Evolutionary conservation across 805 yeast genomes (phyloP), one percentile per base, ranked within the genome.

Genomic region (Pichia scutulata): DNA sequence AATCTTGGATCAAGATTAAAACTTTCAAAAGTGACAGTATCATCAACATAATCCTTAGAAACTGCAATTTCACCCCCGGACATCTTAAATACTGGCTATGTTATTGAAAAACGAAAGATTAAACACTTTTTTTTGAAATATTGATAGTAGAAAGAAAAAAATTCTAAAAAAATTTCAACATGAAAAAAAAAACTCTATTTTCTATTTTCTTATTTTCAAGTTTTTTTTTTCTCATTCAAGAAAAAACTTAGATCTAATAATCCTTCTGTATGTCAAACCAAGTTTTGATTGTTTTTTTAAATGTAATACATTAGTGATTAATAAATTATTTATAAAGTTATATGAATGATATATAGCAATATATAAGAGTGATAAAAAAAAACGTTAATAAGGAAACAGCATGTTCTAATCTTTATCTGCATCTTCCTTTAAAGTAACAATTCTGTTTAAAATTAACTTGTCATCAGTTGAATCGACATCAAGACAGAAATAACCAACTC

Each of bases 401-500:
- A 6, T 33, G n/a, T 2, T 33, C 43, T 55, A 62, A 50, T 62
- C 61, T 51, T 80, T 78, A 14, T 77, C 69, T 26, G 81, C 69
- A 56, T 89, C 96, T 62, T 86, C 95, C 74, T 92, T 93, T 70
- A 93, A 78, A 14, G 96, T 84, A 41, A 93, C 99, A 61, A 92
- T 89, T 67, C 97, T 80, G 72, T 93, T 93, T 65, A 93, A 73
- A 33, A 93, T 76, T 55, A 90, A 70, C 52, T 72, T 74, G 26
- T 78, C 83, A 19, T 70, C 75, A 10, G 75, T 70, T 50, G 87
- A 71, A 56, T 92, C 97, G 58, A 77, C 79, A 66, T 93, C 99
- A 66, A 89, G 67, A 63, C 96, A 83, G 79, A 89, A 93, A 70
- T 93, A 93, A 28, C 99, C 99, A 43, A 88, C 92, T 71, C 99